Evolutionary conservation across 1,284 basidiomycete genomes (phyloP).

Genomic region (Porodaedalea pini): DNA sequence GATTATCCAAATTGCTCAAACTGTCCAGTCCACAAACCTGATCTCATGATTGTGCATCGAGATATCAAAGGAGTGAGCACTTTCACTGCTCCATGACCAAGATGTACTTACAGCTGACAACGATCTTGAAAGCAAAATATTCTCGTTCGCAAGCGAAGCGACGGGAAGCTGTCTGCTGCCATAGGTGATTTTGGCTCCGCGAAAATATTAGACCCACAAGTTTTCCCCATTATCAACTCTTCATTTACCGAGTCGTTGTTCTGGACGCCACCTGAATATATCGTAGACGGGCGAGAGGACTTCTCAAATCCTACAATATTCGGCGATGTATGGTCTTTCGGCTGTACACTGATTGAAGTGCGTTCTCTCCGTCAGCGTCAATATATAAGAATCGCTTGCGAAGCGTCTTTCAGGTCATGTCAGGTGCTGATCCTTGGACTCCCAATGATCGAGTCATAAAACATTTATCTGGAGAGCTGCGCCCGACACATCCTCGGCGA

Average conservation of each 20-base stretch:
- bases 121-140: neutral
- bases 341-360: slow-evolving; percentile 8
- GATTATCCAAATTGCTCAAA: neutral
- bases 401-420: too few species aligned
- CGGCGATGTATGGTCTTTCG: slow-evolving; percentile 11
- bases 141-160: neutral
- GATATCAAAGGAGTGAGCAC: slow-evolving; percentile 8
- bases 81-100: neutral
- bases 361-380: neutral
- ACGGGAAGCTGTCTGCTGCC: neutral
- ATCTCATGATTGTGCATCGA: neutral
- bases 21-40: neutral
- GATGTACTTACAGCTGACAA: neutral
- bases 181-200: slow-evolving; percentile 6
- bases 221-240: neutral
- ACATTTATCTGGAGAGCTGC: too few species aligned
- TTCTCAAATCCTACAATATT: neutral
- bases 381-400: too few species aligned
- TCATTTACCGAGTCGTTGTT: neutral
- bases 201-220: neutral
- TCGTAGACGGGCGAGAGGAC: neutral
- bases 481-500: too few species aligned
- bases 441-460: too few species aligned
- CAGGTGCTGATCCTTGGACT: too few species aligned
- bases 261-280: slow-evolving; percentile 10